Base-by-base conservation (phyloP, 2,329 filamentous ascomycete genomes). In the Epichloe glyceriae region DNA sequence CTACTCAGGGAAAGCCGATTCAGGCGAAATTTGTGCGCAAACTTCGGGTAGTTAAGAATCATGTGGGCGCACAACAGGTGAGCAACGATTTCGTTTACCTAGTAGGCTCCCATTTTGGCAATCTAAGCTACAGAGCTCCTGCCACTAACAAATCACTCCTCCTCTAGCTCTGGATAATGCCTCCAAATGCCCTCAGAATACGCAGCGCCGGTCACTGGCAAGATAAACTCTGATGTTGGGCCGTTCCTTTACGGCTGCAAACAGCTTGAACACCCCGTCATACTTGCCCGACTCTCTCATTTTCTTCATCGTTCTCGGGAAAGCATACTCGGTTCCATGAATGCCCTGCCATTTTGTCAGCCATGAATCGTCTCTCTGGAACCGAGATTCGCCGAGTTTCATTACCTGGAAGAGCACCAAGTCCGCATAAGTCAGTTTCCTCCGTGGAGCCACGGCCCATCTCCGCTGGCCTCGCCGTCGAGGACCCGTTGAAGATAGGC, bases 161-260 rank as follows among this genome's bases (percentile, higher is more conserved):
- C 66, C 42, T 90, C 86, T 47, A 91, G 64, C 69, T 90, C 86
- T 2, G 80, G 74, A 60, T 91, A 90, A 59, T 86, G 70, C 37
- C 86, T 73, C 62, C 80, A 91, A 42, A 91, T 75, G 1, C 86
- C 85, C 54, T 74, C 66, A 0, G 71, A 69, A 61, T 87, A 91
- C 48, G 73, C 64, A 60, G 75, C 62, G 72, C 55, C 82, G 74
- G 3, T 79, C 73, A 63, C 85, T 89, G 19, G 66, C 73, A 48
- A 91, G 64, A 61, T 91, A 91, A 42, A 71, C 75, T 67, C 82
- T 83, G 58, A 91, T 74, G 40, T 74, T 80, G 17, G 78, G 78
- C 37, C 80, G 69, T 51, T 75, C 72, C 66, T 80, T 78, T 15
- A 90, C 75, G 2, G 74, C 74, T 0, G 78, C 72, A 57, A 85